Evolutionary conservation across 768 basidiomycete genomes (phyloP), one percentile per base, ranked within the genome.

Genomic region (Dentipellis fragilis): DNA sequence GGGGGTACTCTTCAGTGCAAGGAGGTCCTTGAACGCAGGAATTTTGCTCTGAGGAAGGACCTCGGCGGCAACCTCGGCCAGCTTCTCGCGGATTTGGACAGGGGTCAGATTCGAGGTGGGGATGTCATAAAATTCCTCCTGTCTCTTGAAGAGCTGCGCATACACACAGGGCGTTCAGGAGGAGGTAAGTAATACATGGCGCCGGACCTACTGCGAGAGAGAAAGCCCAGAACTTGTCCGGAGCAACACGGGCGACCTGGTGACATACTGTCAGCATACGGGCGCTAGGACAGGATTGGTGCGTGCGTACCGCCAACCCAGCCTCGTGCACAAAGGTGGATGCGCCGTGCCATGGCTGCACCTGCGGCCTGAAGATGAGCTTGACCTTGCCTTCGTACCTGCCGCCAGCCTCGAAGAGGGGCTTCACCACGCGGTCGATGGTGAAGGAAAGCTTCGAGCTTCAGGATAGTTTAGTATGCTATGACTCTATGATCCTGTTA

Each of bases 261-360:
- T 35, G 22, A 45, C 17, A 48, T 4, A 2, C 49, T 63, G 10
- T 58, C 48, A 42, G 45, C 55, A 4, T 51, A 9, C 16, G 2
- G 14, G 52, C 10, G 21, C 50, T 54, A 42, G 7, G 4, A 29
- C 29, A 45, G 42, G 16, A 7, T 16, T n/a, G 42, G 42, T 19
- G 42, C 17, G 42, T 45, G 29, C 80, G 48, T 60, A 89, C 89
- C 5, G 92, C 90, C 9, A 95, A 73, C 10, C 77, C 84, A 12
- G 91, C 88, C 70, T 96, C 93, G 59, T 89, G 87, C 2, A 82
- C 80, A 52, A 85, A 75, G 0, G 83, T 88, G 0, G 88, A 88
- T n/a, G 79, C 70, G 0, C 69, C 77, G 62, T 92, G 90, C 90
- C 90, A 91, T 0, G 87, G 85, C 65, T 88, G 85, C 19, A 87